These are phyloP conservation scores for Cryptomeria japonica DNA, from an alignment of 75 land plant genomes.

Conservation along the genomic window DNA sequence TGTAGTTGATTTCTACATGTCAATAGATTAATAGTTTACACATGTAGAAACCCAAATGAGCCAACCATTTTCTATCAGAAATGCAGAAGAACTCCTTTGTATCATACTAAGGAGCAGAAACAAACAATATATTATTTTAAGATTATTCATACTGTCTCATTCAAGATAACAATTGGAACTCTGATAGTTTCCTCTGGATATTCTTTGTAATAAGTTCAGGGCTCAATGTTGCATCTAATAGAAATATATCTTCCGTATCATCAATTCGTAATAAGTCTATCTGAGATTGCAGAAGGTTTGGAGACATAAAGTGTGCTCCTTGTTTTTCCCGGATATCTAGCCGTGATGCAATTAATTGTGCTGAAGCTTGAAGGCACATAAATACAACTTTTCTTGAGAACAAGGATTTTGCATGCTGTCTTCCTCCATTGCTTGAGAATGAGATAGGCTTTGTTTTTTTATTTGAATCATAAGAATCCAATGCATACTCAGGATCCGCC, in stretches of 20 bases:
- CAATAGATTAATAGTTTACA: not conserved
- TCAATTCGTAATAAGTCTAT: conserved; percentile 66
- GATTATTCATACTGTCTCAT: not conserved
- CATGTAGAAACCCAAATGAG: not conserved
- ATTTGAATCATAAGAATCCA: not conserved
- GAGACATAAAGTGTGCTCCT: conserved; percentile 86
- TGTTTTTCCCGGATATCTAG: conserved; percentile 47
- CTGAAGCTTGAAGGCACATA: conserved; percentile 51
- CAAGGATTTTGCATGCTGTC: not conserved
- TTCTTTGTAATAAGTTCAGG: conserved; percentile 44
- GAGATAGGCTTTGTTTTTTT: conserved; percentile 3
- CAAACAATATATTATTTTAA: not conserved
- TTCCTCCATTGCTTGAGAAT: not conserved
- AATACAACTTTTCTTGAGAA: conserved; percentile 44
- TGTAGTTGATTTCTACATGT: not conserved
- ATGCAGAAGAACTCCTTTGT: not conserved
- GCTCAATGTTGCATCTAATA: conserved; percentile 52
- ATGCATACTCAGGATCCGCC: conserved; percentile 53
- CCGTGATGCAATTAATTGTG: conserved; percentile 49
- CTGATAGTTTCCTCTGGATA: conserved; percentile 20
- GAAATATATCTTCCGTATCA: conserved; percentile 49
- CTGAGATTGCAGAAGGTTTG: conserved; percentile 65
- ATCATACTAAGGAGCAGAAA: not conserved
- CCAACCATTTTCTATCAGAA: not conserved
- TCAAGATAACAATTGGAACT: not conserved